phyloP scores from a whole-genome alignment of 768 basidiomycete species.

The Xerocomellus intermedius region DNA sequence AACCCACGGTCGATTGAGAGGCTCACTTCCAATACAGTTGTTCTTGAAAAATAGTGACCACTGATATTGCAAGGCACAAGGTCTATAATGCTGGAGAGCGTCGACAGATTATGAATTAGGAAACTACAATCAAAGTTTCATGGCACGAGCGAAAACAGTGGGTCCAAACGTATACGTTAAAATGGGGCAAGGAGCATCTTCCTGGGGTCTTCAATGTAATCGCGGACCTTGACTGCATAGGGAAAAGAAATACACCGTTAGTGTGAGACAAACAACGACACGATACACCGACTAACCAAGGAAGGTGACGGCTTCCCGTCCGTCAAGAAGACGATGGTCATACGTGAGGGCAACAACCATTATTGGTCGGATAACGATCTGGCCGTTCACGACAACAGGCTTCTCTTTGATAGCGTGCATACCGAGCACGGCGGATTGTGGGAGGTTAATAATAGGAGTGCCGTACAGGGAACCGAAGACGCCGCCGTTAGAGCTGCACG shows the following conservation, averaged over 20 bases:
- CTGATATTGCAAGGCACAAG: background rate
- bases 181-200: constrained; percentile 71
- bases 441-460: constrained; percentile 98
- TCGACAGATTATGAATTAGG: constrained; percentile 10
- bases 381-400: constrained; percentile 87
- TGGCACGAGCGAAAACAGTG: background rate
- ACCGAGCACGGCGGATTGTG: constrained; percentile 91
- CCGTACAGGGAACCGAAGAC: constrained; percentile 97
- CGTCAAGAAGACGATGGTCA: constrained; percentile 94
- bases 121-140: constrained; percentile 9
- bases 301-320: constrained; percentile 96
- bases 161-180: constrained; percentile 6
- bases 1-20: background rate
- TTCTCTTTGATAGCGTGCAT: constrained; percentile 96
- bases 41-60: background rate
- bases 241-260: constrained; percentile 2
- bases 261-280: background rate
- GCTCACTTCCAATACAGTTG: background rate
- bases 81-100: constrained; percentile 7
- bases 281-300: constrained; percentile 60
- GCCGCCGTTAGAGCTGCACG: constrained; percentile 88
- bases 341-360: constrained; percentile 95
- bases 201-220: constrained; percentile 93
- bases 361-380: constrained; percentile 95
- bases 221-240: constrained; percentile 76